These are phyloP conservation scores for Cyberlindnera euphorbiae DNA, from an alignment of 805 yeast genomes.

Conservation along the genomic window DNA sequence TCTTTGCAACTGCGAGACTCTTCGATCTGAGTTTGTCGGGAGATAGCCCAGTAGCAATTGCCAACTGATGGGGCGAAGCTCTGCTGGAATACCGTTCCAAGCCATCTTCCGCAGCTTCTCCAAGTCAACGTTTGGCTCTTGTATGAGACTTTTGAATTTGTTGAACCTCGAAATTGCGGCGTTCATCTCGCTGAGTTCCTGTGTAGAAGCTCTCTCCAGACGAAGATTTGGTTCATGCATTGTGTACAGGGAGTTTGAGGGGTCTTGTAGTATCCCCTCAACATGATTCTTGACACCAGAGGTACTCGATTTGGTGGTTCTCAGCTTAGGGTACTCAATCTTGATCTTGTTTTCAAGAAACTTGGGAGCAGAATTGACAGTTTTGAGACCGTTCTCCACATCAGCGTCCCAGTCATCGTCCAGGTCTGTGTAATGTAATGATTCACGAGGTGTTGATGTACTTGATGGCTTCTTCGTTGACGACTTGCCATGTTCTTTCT, in stretches of 20 bases:
- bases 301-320: conserved; percentile 20
- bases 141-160: conserved; percentile 61
- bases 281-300: conserved; percentile 20
- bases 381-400: conserved; percentile 36
- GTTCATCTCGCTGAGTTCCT: conserved; percentile 51
- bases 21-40: conserved; percentile 78
- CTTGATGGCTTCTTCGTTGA: conserved; percentile 10
- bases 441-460: conserved; percentile 25
- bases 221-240: conserved; percentile 39
- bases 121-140: conserved; percentile 50
- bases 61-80: conserved; percentile 82
- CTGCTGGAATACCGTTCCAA: conserved; percentile 92
- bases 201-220: conserved; percentile 33
- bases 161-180: conserved; percentile 57
- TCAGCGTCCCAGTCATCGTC: conserved; percentile 95
- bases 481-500: conserved; percentile 8
- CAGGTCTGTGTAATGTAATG: conserved; percentile 53
- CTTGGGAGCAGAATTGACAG: conserved; percentile 27
- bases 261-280: conserved; percentile 25
- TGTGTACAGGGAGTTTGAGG: conserved; percentile 33
- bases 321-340: conserved; percentile 24
- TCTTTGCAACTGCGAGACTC: conserved; percentile 61
- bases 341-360: conserved; percentile 25
- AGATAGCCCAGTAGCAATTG: conserved; percentile 84
- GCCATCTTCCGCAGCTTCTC: conserved; percentile 70